Base-by-base conservation (phyloP, 2,329 filamentous ascomycete species). In the Rhexocercosporidium sp. region DNA sequence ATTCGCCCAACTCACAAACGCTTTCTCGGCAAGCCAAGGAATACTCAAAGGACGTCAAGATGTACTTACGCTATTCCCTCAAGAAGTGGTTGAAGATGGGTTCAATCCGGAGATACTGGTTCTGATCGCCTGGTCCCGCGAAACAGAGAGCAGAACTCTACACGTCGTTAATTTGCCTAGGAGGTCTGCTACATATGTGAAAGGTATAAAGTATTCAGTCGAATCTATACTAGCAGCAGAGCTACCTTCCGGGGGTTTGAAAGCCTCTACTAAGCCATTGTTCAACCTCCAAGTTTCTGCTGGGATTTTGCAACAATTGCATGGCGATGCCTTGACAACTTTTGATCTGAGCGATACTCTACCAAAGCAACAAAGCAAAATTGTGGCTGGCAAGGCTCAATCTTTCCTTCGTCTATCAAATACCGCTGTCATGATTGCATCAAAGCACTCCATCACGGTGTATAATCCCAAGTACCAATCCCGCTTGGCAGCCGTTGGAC, bases 401-500 rank as follows among this genome's bases (percentile, higher is more conserved):
- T 90, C 90, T 1, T 92, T 93, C 73, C 75, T 90, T 7, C 85
- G 89, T 7, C 80, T 94, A 0, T 92, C 90, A 8, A 86, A 85
- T 65, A 88, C 90, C 8, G 87, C 90, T 4, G 78, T 92, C 1
- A 82, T 94, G 53, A 84, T 87, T 1, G 82, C 86, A n/a, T 88
- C 88, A 0, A 73, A 82, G 0, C 79, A 82, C 11, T 82, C 83
- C 0, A 84, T 91, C 47, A 83, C 81, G 49, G 82, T 92, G 16
- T 91, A 90, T 76, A 93, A 93, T 77, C 87, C 90, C 39, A 86
- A 89, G 67, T 94, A 89, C 76, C 85, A 80, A 62, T 84, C 85
- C 6, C 70, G 82, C 3, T 79, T 85, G 69, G 81, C 80, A 1
- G 78, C 79, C 7, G 69, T 82, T 18, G 71, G 78, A 5, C 68